Evolutionary conservation across 2,329 filamentous ascomycete genomes (phyloP).

Genomic region (Myriosclerotinia scirpicola): DNA sequence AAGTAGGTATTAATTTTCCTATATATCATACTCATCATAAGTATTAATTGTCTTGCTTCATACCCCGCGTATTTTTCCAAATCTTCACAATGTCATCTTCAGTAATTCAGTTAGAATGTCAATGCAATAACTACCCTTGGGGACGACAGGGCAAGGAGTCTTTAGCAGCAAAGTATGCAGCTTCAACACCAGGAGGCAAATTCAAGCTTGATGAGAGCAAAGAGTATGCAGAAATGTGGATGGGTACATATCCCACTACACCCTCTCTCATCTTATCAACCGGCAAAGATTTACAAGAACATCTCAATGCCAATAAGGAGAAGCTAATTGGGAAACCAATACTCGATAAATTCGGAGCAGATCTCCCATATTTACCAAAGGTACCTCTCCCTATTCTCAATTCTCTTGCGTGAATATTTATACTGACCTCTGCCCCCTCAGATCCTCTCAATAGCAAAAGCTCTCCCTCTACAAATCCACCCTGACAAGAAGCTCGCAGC

Average conservation of each 20-base stretch:
- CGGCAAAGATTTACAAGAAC: constrained; percentile 62
- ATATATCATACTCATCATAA: not conserved
- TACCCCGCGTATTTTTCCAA: not conserved
- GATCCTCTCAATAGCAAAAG: constrained; percentile 73
- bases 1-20: constrained; percentile 12
- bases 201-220: constrained; percentile 65
- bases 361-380: constrained; percentile 73
- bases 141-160: constrained; percentile 67
- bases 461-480: constrained; percentile 72
- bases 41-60: not conserved
- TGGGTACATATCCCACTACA: constrained; percentile 69
- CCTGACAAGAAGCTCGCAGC: constrained; percentile 67
- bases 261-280: constrained; percentile 64
- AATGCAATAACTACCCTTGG: constrained; percentile 56
- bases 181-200: constrained; percentile 60
- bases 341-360: constrained; percentile 59
- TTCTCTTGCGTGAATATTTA: constrained; percentile 19
- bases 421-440: constrained; percentile 31
- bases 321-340: constrained; percentile 63
- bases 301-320: constrained; percentile 61
- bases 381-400: constrained; percentile 37
- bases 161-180: constrained; percentile 63
- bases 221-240: constrained; percentile 55
- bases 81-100: constrained; percentile 29
- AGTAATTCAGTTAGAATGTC: constrained; percentile 54